A percentile compares a stretch with the other conserved stretches of the same genome.
These are phyloP conservation scores for Cordyceps militaris DNA, from an alignment of 2,329 filamentous ascomycete genomes.

Conservation along the genomic window DNA sequence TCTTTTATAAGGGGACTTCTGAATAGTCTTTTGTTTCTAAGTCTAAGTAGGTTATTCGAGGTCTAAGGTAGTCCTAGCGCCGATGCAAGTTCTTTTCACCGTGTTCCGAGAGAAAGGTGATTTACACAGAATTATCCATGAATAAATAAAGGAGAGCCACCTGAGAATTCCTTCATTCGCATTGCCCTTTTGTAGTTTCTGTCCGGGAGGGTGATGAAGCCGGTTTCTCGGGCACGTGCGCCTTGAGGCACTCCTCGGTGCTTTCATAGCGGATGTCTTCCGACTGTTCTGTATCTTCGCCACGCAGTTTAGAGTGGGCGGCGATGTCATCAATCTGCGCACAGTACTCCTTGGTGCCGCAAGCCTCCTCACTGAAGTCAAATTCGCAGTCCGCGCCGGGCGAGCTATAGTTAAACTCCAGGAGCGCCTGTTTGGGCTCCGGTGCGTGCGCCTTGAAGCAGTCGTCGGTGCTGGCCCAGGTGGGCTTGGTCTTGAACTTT, in stretches of 20 bases:
- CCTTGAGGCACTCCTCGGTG: background rate
- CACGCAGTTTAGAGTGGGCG: background rate
- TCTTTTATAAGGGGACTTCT: too few relatives aligned
- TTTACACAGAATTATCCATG: too few relatives aligned
- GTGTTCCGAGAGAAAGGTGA: too few relatives aligned
- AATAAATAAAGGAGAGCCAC: too few relatives aligned
- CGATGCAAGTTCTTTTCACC: too few relatives aligned
- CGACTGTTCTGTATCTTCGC: background rate
- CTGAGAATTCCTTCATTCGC: too few relatives aligned
- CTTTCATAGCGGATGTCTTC: background rate
- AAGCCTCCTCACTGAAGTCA: background rate
- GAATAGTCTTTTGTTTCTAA: too few relatives aligned
- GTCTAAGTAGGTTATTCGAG: too few relatives aligned
- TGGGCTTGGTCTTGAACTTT: background rate
- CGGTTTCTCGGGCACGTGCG: background rate
- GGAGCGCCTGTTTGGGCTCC: background rate
- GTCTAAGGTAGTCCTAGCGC: too few relatives aligned
- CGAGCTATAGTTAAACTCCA: background rate
- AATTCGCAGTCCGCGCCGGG: too few relatives aligned
- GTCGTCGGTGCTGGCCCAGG: background rate
- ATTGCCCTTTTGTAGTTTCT: too few relatives aligned
- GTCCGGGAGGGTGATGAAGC: too few relatives aligned
- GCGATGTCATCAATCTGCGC: background rate
- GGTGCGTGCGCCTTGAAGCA: background rate
- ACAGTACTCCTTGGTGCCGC: background rate